phyloP scores from a whole-genome alignment of 2,329 filamentous ascomycete genomes.

The Botryotinia calthae region DNA sequence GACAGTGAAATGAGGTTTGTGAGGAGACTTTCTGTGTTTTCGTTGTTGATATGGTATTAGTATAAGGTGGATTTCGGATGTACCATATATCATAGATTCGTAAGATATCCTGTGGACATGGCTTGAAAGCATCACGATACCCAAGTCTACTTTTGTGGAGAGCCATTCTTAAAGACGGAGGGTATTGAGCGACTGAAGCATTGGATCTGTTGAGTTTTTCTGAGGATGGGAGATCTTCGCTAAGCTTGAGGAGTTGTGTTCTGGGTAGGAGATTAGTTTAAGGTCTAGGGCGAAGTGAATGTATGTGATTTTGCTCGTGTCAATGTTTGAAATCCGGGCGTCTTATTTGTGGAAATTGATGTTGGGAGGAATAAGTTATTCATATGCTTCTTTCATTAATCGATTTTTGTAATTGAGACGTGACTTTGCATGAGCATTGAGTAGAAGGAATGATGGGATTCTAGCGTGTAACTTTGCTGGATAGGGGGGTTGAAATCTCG shows the following conservation, averaged over 20 bases:
- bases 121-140: neutral
- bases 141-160: neutral
- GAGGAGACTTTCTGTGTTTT: neutral
- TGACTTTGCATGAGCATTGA: neutral
- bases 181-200: neutral
- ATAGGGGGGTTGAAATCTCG: neutral
- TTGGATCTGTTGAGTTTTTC: neutral
- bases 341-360: neutral
- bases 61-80: neutral
- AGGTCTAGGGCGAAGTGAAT: neutral
- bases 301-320: neutral
- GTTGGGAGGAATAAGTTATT: neutral
- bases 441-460: rapidly evolving
- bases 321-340: neutral
- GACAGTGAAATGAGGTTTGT: neutral
- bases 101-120: neutral
- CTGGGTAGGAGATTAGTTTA: neutral
- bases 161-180: neutral
- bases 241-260: neutral
- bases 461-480: neutral
- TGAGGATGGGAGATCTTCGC: neutral
- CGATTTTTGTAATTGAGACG: neutral
- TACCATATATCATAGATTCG: neutral
- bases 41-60: neutral
- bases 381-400: neutral